Evolutionary conservation across 2,329 filamentous ascomycete species (phyloP), one percentile per base, ranked within the genome.

Genomic region (Talaromyces sp.): DNA sequence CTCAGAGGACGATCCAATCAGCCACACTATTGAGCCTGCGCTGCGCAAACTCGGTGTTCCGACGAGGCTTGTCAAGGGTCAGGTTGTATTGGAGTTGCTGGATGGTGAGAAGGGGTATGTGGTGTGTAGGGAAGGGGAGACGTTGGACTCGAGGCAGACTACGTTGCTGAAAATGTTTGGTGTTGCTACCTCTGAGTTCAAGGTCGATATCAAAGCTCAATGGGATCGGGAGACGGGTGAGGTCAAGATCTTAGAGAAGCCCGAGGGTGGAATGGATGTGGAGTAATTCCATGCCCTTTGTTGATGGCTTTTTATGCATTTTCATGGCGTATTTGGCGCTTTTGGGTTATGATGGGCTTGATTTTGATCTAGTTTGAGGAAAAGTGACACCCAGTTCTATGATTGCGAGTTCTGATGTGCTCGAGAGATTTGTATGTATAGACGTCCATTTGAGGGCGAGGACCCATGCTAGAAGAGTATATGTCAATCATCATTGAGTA

Each of bases 91-190:
- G 60, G 88, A 90, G 69, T 69, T 80, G 72, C 73, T 71, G 0
- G 75, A 75, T 33, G 76, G 70, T 1, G 72, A 78, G 71, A 84
- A 83, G 59, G 82, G 82, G 27, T 96, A 93, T 76, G 84, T 84
- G 10, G 88, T 99, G 59, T 98, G 94, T 81, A 88, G 88, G 73
- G 89, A 93, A 78, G 95, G 94, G 11, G 87, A 97, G 75, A 84
- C 88, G 52, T 81, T 99, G 70, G 93, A 97, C 79, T 93, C 91
- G 70, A 86, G 94, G 72, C 95, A 99, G 84, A 97, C 95, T 65
- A 90, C 93, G 69, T 81, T 99, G 74, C 79, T 99, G 78, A 98
- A 98, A 86, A 84, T 97, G 73, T 98, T 99, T 80, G 90, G 92
- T 62, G 87, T 97, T 65, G 92, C 91, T 68, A 87, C 95, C 79